These are phyloP conservation scores for Apiospora aurea DNA, from an alignment of 2,329 filamentous ascomycete genomes.

Conservation along the genomic window DNA sequence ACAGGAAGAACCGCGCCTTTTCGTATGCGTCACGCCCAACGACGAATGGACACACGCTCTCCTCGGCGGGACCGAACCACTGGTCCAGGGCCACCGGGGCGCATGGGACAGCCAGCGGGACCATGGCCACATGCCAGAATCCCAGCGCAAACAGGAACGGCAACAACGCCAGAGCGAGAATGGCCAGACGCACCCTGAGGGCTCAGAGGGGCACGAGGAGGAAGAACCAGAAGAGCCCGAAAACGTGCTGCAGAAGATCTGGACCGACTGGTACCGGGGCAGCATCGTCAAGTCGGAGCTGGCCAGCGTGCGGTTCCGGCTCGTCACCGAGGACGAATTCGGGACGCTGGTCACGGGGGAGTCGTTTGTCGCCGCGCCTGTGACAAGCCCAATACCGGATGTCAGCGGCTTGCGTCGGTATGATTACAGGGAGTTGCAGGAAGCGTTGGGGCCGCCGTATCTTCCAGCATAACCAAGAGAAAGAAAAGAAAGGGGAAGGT, in stretches of 20 bases:
- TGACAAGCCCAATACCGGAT: no score
- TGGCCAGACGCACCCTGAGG: background rate
- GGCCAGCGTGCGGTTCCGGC: constrained; percentile 51
- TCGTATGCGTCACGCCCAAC: constrained; percentile 49
- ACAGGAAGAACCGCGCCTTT: constrained; percentile 37
- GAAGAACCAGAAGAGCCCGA: constrained; percentile 30
- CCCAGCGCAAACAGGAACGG: constrained; percentile 18
- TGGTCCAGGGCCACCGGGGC: constrained; percentile 30
- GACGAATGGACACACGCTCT: constrained; percentile 44
- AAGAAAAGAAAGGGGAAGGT: no score
- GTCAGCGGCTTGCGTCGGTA: background rate
- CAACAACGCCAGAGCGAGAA: background rate
- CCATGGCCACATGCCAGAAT: background rate
- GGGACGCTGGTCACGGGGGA: constrained; percentile 39
- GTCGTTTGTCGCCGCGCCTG: background rate
- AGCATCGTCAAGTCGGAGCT: constrained; percentile 48
- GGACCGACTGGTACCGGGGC: constrained; percentile 54
- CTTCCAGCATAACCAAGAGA: constrained; percentile 6
- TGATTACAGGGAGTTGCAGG: constrained; percentile 2
- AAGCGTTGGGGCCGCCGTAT: background rate
- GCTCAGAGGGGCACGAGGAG: background rate
- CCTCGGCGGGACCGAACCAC: constrained; percentile 35
- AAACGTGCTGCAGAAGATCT: constrained; percentile 55
- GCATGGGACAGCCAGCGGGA: constrained; percentile 14
- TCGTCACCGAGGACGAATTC: constrained; percentile 53